Evolutionary conservation across 306 rosid species (phyloP).

Genomic region (Fagus crenata): DNA sequence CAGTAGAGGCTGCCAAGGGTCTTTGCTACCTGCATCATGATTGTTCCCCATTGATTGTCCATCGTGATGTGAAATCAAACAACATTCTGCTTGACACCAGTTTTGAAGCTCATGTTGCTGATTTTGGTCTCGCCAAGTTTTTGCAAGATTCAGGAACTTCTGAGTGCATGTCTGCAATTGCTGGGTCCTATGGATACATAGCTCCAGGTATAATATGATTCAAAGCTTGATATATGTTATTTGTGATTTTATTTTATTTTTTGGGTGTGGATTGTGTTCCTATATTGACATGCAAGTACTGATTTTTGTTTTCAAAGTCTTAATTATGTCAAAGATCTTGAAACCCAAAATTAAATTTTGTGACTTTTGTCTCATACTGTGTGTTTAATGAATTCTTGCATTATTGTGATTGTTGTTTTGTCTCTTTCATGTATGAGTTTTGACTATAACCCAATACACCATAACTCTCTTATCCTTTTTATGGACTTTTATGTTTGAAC

Average conservation of each 20-base stretch:
- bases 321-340: constrained; percentile 19
- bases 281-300: constrained; percentile 11
- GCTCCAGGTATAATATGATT: constrained; percentile 75
- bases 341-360: constrained; percentile 27
- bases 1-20: constrained; percentile 94
- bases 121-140: constrained; percentile 97
- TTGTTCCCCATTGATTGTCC: constrained; percentile 90
- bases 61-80: constrained; percentile 91
- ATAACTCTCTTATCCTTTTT: not conserved
- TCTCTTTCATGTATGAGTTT: constrained; percentile 22
- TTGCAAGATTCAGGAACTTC: constrained; percentile 97
- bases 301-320: constrained; percentile 15
- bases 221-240: constrained; percentile 10
- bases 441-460: constrained; percentile 23
- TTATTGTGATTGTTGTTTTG: constrained; percentile 27
- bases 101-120: constrained; percentile 97
- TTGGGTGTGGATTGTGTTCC: constrained; percentile 13
- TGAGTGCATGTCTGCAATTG: constrained; percentile 98
- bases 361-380: constrained; percentile 35
- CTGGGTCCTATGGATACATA: constrained; percentile 96
- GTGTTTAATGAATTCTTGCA: constrained; percentile 27
- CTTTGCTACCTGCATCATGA: constrained; percentile 97
- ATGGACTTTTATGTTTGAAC: no score
- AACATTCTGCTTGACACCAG: constrained; percentile 85
- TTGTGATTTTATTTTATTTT: not conserved